phyloP scores from a whole-genome alignment of 192 early-diverging fungal genomes.

The Podila epigama region DNA sequence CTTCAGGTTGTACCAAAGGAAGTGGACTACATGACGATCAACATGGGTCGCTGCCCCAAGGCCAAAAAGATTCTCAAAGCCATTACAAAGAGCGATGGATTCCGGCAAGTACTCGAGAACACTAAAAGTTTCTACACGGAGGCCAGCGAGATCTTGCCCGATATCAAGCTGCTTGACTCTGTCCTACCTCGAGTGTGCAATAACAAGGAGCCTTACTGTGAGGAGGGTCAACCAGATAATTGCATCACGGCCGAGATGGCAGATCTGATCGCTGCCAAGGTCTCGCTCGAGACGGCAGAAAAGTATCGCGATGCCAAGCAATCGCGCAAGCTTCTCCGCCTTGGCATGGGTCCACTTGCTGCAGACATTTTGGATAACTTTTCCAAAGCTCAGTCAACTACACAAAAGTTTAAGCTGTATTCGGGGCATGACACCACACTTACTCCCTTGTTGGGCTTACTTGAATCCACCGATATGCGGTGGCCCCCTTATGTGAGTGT shows the following conservation, averaged over 20 bases:
- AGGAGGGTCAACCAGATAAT: neutral
- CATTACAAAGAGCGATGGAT: neutral
- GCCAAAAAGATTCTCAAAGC: neutral
- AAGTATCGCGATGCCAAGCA: neutral
- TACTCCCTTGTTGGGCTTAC: constrained; percentile 8
- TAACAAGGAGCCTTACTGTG: neutral
- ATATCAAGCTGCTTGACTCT: neutral
- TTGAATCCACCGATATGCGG: constrained; percentile 11
- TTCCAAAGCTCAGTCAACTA: neutral
- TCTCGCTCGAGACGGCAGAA: neutral
- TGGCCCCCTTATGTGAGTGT: constrained; percentile 37
- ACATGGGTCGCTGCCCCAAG: constrained; percentile 3
- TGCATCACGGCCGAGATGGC: neutral
- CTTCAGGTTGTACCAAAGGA: neutral
- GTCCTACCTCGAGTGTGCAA: constrained; percentile 17
- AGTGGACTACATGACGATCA: constrained; percentile 15
- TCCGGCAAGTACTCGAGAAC: neutral
- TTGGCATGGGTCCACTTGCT: constrained; percentile 16
- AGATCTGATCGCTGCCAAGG: neutral
- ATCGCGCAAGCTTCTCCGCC: neutral
- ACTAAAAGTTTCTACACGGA: neutral
- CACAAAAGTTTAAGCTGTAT: constrained; percentile 6
- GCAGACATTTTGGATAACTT: constrained; percentile 5
- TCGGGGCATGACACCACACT: constrained; percentile 24
- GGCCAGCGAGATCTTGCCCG: neutral